phyloP scores from a whole-genome alignment of 139 green algal genomes.

The Penium margaritaceum region DNA sequence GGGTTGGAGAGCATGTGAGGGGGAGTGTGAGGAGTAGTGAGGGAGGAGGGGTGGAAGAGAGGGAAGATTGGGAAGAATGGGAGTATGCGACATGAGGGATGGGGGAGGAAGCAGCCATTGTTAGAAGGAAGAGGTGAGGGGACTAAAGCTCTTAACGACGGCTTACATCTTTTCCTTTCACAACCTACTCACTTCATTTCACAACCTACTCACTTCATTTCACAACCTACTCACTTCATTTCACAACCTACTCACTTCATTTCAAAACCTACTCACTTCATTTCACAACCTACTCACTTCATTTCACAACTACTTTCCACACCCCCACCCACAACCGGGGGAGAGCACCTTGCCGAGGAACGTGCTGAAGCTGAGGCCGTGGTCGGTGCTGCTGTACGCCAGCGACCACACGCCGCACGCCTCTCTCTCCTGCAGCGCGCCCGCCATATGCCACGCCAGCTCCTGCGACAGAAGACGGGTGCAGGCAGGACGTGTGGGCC shows the following conservation, averaged over 20 bases:
- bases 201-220: too few species aligned
- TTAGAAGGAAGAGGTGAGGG: too few species aligned
- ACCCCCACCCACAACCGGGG: background rate
- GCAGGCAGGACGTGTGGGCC: too few species aligned
- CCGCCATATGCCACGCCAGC: conserved; percentile 29
- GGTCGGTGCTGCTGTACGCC: conserved; percentile 4
- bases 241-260: too few species aligned
- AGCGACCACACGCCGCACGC: conserved; percentile 4
- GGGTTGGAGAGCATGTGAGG: background rate
- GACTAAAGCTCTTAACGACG: too few species aligned
- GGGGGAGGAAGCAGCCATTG: too few species aligned
- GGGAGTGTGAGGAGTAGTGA: background rate
- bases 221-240: too few species aligned
- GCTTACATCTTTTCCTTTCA: too few species aligned
- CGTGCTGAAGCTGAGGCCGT: conserved; percentile 31
- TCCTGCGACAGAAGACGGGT: conserved; percentile 14
- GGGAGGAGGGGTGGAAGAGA: background rate
- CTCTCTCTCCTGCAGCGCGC: conserved; percentile 12
- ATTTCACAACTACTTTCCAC: background rate
- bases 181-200: too few species aligned
- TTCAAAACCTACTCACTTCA: too few species aligned
- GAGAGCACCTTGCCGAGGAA: conserved; percentile 16
- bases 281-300: too few species aligned
- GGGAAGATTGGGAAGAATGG: background rate
- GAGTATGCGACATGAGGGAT: too few species aligned